Base-by-base conservation (phyloP, 805 yeast genomes). In the Priceomyces haplophilus region DNA sequence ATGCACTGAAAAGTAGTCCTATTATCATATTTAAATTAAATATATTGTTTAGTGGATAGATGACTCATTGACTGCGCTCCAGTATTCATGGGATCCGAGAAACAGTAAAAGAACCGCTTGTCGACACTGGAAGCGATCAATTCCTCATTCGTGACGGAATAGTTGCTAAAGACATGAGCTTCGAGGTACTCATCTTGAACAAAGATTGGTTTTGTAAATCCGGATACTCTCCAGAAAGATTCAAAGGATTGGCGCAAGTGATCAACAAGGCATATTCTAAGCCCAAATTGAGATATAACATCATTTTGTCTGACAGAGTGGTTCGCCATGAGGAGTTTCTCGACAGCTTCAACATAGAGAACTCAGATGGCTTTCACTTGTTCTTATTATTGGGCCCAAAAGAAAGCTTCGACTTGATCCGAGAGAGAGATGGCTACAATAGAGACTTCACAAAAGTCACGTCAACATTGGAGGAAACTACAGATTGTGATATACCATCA, bases 211-310 rank as follows among this genome's bases (percentile, higher is more conserved):
- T 59, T 20, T 39, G 46, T 21, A 27, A 21, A 7, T 15, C 31
- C 15, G 35, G 16, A 12, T 25, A 35, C 10, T 21, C 38, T 23
- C 16, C 13, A 2, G 40, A 41, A 21, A 35, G 40, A 8, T 42
- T 43, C 40, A 36, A 34, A 10, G 42, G 37, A 17, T 40, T 73
- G 23, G 44, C 53, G 4, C 43, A 54, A 6, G 43, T 74, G n/a
- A 56, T 80, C 43, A 80, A 80, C 53, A 63, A 67, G 42, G 79
- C 79, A 1, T 80, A 79, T 54, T 62, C 72, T 46, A 75, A 72
- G 45, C 74, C 76, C 7, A 59, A 74, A 43, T 66, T 46, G 54
- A 67, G 66, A 47, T 80, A 61, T 50, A 63, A 66, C 1, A 53
- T 76, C 6, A 67, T 80, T 15, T 46, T 50, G 12, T 59, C 75